Evolutionary conservation across 1,284 basidiomycete genomes (phyloP).

Genomic region (Cystobasidiaceae sp.): DNA sequence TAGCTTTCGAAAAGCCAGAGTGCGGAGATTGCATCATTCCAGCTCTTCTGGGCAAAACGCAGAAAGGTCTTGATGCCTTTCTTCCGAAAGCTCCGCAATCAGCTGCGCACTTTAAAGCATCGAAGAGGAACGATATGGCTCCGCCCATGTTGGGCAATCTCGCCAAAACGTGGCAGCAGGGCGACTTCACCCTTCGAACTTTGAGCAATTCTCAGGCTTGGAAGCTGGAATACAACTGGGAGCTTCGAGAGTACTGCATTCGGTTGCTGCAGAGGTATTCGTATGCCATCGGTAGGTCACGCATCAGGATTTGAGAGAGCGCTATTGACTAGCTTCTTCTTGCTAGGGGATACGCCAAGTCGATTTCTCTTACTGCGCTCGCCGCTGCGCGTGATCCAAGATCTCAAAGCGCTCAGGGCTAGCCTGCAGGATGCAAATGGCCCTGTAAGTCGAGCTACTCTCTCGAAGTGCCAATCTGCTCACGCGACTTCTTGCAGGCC

Average conservation of each 20-base stretch:
- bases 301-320: no score
- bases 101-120: neutral
- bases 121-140: neutral
- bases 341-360: neutral
- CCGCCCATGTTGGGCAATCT: slow-evolving; percentile 8
- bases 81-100: neutral
- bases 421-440: neutral
- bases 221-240: neutral
- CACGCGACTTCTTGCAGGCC: neutral
- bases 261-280: slow-evolving; percentile 17
- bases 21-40: slow-evolving; percentile 19
- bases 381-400: neutral
- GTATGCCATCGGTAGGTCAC: slow-evolving; percentile 2
- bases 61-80: slow-evolving; percentile 9
- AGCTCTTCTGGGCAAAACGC: neutral
- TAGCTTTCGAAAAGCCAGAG: slow-evolving; percentile 7
- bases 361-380: slow-evolving; percentile 1
- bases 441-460: neutral
- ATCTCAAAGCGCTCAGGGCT: neutral
- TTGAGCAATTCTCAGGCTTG: no score
- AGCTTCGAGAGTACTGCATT: slow-evolving; percentile 1
- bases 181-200: neutral
- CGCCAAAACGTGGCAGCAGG: slow-evolving; percentile 6
- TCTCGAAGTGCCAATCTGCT: neutral
- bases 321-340: neutral